phyloP scores from a whole-genome alignment of 352 stramenopile species.

The Globisporangium splendens region DNA sequence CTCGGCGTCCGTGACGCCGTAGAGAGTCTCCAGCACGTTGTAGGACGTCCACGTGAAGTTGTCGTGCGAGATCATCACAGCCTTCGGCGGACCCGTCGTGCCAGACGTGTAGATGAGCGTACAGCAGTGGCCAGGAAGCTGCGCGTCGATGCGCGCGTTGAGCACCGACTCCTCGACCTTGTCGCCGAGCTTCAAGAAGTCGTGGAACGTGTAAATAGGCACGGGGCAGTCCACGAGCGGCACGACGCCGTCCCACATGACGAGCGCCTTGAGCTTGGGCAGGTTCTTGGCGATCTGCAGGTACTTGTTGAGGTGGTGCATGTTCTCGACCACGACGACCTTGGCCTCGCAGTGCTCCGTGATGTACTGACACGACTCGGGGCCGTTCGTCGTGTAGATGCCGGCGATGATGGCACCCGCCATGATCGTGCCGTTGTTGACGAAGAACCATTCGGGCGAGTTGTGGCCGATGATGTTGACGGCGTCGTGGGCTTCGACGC shows the following conservation, averaged over 20 bases:
- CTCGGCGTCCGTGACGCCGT: conserved; percentile 47
- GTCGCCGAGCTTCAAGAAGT: conserved; percentile 53
- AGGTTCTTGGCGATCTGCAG: conserved; percentile 55
- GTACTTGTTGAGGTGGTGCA: conserved; percentile 72
- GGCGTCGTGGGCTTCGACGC: conserved; percentile 59
- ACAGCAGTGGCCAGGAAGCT: conserved; percentile 60
- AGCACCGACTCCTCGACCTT: conserved; percentile 26
- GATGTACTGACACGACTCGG: conserved; percentile 76
- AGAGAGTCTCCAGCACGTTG: conserved; percentile 44
- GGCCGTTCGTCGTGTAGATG: conserved; percentile 82
- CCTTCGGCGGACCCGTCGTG: conserved; percentile 62
- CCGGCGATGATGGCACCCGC: conserved; percentile 73
- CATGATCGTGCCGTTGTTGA: conserved; percentile 75
- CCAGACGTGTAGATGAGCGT: conserved; percentile 92
- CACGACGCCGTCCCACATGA: conserved; percentile 58
- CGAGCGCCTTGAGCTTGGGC: conserved; percentile 67
- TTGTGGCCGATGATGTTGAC: conserved; percentile 86
- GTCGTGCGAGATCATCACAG: conserved; percentile 76
- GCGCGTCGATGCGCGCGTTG: conserved; percentile 34
- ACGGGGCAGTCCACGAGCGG: conserved; percentile 34
- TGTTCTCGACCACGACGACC: conserved; percentile 76
- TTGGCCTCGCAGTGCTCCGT: conserved; percentile 73
- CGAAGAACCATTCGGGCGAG: conserved; percentile 83
- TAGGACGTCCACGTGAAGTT: conserved; percentile 72
- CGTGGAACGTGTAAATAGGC: conserved; percentile 54